phyloP scores from a whole-genome alignment of 2,329 filamentous ascomycete genomes.

The Arthrobotrys pseudoclavata region DNA sequence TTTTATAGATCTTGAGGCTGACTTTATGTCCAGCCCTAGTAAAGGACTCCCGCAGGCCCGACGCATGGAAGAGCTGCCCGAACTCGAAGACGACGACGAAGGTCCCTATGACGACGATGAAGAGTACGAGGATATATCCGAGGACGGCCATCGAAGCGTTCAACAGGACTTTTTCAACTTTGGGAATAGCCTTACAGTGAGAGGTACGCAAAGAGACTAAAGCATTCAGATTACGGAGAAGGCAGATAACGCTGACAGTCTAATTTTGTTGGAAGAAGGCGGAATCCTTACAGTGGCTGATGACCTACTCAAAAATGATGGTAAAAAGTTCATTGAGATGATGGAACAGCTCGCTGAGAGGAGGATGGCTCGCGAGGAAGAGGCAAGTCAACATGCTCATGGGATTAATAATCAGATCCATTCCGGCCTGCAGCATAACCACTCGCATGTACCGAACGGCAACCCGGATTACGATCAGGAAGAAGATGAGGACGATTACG shows the following conservation, averaged over 20 bases:
- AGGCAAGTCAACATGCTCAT: conserved; percentile 78
- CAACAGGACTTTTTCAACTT: conserved; percentile 95
- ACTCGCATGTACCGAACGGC: conserved; percentile 78
- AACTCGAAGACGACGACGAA: conserved; percentile 71
- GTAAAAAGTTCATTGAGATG: conserved; percentile 99
- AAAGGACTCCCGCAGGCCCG: conserved; percentile 78
- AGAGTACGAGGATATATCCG: conserved; percentile 73
- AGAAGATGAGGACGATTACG: conserved; percentile 74
- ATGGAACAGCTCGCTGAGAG: conserved; percentile 99
- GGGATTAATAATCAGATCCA: conserved; percentile 68
- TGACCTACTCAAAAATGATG: conserved; percentile 97
- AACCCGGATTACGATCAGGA: conserved; percentile 84
- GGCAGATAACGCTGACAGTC: conserved; percentile 57
- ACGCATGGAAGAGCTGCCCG: conserved; percentile 71
- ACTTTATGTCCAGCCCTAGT: conserved; percentile 73
- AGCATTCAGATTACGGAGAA: neutral
- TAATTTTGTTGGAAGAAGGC: conserved; percentile 72
- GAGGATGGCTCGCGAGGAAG: conserved; percentile 95
- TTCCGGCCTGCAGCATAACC: conserved; percentile 70
- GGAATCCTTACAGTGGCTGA: conserved; percentile 98
- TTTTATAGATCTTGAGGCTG: conserved; percentile 27
- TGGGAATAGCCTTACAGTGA: conserved; percentile 95
- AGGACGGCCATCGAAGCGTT: conserved; percentile 75
- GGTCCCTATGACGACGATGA: conserved; percentile 76
- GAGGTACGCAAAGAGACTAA: conserved; percentile 66